Evolutionary conservation across 805 yeast genomes (phyloP).

Genomic region (Danielozyma ontarioensis): DNA sequence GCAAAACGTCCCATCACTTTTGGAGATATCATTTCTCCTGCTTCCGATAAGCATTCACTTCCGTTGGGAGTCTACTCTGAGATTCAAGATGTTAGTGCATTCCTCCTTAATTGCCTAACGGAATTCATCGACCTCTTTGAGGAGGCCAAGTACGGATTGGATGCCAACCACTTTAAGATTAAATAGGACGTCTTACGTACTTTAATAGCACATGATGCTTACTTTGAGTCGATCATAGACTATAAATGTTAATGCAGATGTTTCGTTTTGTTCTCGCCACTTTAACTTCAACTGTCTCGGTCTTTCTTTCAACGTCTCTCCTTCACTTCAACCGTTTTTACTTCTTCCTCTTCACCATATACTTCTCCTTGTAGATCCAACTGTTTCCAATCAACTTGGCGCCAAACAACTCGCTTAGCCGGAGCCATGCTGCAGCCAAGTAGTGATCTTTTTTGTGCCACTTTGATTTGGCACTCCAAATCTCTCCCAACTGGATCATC

Average conservation of each 20-base stretch:
- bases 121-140: conserved; percentile 25
- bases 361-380: conserved; percentile 74
- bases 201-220: no score
- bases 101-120: conserved; percentile 22
- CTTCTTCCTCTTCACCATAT: conserved; percentile 19
- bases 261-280: no score
- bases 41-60: conserved; percentile 22
- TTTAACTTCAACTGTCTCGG: no score
- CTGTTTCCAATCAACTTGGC: conserved; percentile 59
- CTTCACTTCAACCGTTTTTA: background rate
- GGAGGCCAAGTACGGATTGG: no score
- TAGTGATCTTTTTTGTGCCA: conserved; percentile 51
- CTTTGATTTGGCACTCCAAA: conserved; percentile 59
- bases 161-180: no score
- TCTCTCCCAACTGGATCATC: conserved; percentile 61
- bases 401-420: conserved; percentile 61
- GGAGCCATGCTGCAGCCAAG: conserved; percentile 66
- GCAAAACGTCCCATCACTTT: conserved; percentile 6
- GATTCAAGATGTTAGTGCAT: conserved; percentile 26
- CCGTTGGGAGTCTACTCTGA: conserved; percentile 35
- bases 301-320: no score
- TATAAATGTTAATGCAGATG: no score
- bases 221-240: no score
- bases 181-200: no score
- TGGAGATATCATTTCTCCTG: conserved; percentile 13